Base-by-base conservation (phyloP, 2,329 filamentous ascomycete genomes). In the Microdochium paspali region DNA sequence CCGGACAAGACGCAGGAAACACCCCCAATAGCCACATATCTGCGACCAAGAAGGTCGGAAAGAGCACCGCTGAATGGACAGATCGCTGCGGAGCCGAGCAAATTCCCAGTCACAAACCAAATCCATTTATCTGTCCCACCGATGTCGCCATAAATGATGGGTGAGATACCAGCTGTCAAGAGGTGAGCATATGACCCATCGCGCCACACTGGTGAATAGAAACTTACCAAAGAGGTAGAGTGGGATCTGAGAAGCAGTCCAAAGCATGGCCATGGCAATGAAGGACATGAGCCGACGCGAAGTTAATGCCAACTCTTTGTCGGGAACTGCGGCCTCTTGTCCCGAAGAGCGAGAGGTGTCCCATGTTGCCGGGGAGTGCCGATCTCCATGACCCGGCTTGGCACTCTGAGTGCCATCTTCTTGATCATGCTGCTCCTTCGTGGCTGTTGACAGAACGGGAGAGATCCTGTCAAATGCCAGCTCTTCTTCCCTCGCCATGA, bases 171-270 rank as follows among this genome's bases (percentile, higher is more conserved):
- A 23, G 62, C 67, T 69, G 30, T 23, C 25, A 53, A 48, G 39
- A 24, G 21, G 20, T 62, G 23, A 47, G 35, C 10, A 40, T 18
- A 12, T 18, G 26, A 40, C 12, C 5, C 18, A 10, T 40, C 6
- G 3, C 5, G 10, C 15, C 20, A 40, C 18, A 12, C 10, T 5
- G 18, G 6, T 21, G 35, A 40, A 15, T 20, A 20, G 18, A n/a
- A n/a, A n/a, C 58, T 39, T 51, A 67, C 71, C 72, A 49, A 73
- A 73, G 4, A 75, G 58, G 54, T 74, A 76, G 7, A 82, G 66
- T 2, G 78, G 77, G 44, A 81, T 80, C 53, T 82, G 78, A 47
- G 71, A 77, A 25, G 76, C 77, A 47, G 76, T 77, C 77, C 77
- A 81, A 21, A 81, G 62, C 48, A 82, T 77, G 4, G 75, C 74